phyloP scores from a whole-genome alignment of 768 basidiomycete genomes.

The Cyclocybe aegerita region DNA sequence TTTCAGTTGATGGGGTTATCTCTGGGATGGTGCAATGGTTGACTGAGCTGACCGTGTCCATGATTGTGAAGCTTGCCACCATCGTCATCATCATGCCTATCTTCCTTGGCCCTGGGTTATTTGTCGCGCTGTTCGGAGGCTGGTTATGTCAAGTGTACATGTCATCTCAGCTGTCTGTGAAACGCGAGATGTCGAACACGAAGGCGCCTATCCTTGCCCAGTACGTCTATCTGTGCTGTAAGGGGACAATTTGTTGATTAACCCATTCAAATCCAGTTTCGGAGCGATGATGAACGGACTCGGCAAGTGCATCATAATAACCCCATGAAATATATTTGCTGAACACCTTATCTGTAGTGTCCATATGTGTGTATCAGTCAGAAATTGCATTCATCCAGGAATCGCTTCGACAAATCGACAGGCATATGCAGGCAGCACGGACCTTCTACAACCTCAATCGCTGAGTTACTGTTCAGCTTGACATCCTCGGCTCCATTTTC shows the following conservation, averaged over 20 bases:
- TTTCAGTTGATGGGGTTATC: constrained; percentile 46
- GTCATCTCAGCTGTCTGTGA: constrained; percentile 42
- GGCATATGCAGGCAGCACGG: constrained; percentile 41
- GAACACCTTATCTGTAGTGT: constrained; percentile 25
- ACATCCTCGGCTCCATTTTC: constrained; percentile 55
- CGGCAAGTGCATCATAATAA: constrained; percentile 23
- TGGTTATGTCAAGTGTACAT: constrained; percentile 38
- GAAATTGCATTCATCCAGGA: constrained; percentile 44
- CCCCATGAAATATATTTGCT: background rate
- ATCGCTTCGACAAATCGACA: constrained; percentile 50
- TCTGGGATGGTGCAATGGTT: constrained; percentile 27
- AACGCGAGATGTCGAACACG: constrained; percentile 43
- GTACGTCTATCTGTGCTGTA: too few species aligned
- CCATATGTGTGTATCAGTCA: constrained; percentile 63
- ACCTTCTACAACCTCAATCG: constrained; percentile 51
- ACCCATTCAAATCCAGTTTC: constrained; percentile 28
- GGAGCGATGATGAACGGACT: constrained; percentile 60
- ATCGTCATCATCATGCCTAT: constrained; percentile 41
- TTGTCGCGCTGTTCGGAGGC: constrained; percentile 16
- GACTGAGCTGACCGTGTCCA: constrained; percentile 27
- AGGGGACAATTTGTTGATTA: too few species aligned
- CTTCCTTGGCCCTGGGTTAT: constrained; percentile 31
- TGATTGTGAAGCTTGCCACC: constrained; percentile 41
- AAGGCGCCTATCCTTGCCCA: constrained; percentile 43
- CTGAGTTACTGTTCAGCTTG: constrained; percentile 49